Base-by-base conservation (phyloP, 2,329 filamentous ascomycete species). In the Fusarium sp. region DNA sequence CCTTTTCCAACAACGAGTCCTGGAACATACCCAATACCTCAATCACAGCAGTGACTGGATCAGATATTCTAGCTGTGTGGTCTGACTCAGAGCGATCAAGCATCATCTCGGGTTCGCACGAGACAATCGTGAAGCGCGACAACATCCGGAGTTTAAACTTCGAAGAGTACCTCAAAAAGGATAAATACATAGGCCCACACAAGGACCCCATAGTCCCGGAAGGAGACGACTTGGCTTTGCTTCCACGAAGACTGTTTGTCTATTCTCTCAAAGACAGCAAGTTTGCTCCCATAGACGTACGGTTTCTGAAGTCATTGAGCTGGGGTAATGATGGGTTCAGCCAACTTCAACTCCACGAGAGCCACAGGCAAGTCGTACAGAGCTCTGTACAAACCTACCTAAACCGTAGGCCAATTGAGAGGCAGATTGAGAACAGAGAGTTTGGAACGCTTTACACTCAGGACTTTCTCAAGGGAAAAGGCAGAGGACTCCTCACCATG, bases 401-500 rank as follows among this genome's bases (percentile, higher is more conserved):
- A 4, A 34, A 14, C 22, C 40, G 40, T 22, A 24, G 40, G 22
- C 40, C 40, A 14, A 11, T 43, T 26, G 45, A 56, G 14, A 56
- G 40, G n/a, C 17, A 26, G 11, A 45, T 56, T 6, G 51, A 62
- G 39, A 40, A 45, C 26, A 5, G 17, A 6, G 17, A 28, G 3
- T 14, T 34, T 14, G 22, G 20, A 2, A 44, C 17, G 5, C n/a
- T 51, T 6, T 45, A 20, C 5, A 61, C 38, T 17, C 45, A 61
- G 17, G 58, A 61, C 31, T 45, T 61, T 5, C 54, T 61, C 8
- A 22, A n/a, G 6, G 51, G 58, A 6, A 61, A 61, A 42, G 58
- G 58, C 4, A 42, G 52, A 7, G 58, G 58, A 4, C 28, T 58
- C 9, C 38, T 60, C 15, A 54, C 54, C 18, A 42, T 60, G 42